Evolutionary conservation across 1,284 basidiomycete genomes (phyloP), one percentile per base, ranked within the genome.

Genomic region (Sutorius eximius): DNA sequence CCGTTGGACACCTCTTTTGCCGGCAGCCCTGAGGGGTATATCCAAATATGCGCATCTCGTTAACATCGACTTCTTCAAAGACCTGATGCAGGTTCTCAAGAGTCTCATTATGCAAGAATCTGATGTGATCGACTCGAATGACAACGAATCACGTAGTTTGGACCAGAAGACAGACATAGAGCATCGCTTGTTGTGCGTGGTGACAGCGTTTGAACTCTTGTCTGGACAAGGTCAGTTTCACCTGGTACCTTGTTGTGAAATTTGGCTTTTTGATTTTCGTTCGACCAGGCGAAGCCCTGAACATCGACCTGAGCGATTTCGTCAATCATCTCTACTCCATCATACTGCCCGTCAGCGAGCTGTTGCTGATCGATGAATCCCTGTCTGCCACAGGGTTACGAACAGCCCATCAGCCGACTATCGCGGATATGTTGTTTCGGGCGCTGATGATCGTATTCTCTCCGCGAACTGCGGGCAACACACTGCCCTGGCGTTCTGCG

Each of bases 11-110:
- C 86, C 89, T 7, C 81, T 99, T 10, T 80, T 99, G 20, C 89
- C 94, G 12, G 85, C 91, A 27, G 95, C 95, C 29, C 77, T 99
- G 60, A 88, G 91, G 66, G 97, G 97, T 57, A 89, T 99, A 64
- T 87, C 94, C 6, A 87, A 87, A 73, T 99, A 93, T 67, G 90
- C 96, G 0, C 97, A 99, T 71, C 82, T 98, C 53, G 94, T 99
- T 72, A 99, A 98, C 73, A 84, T 99, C 64, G 97, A 99, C 71
- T 99, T 99, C 75, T 99, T 99, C 85, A 88, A 89, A 61, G 97
- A 99, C 74, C 77, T 99, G 45, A 81, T 99, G 73, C 80, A 85
- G 50, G 94, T 97, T 2, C 78, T 99, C 33, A 91, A 92, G 70
- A 80, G 81, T 55, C 84, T 94, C 53, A 85, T 97, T 61, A 67